Evolutionary conservation across 768 basidiomycete species (phyloP), one percentile per base, ranked within the genome.

Genomic region (Podaxis rugospora): DNA sequence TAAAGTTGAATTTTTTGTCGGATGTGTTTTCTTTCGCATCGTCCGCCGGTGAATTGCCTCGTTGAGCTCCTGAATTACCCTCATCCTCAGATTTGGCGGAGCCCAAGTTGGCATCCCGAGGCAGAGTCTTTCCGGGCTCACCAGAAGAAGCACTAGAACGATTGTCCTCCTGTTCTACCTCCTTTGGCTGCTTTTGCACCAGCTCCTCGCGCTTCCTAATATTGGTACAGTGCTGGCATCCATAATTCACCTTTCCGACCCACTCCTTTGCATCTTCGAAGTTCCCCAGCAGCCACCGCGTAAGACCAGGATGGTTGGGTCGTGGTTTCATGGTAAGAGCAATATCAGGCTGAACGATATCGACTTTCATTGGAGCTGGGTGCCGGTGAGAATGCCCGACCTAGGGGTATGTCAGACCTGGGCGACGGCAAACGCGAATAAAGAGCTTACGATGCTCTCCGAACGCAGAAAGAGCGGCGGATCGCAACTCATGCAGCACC

Each of bases 351-450:
- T 53, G 65, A 11, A 69, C 35, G 0, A 76, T 60, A 2, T 71
- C 65, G 52, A 88, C 65, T 18, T 74, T 50, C 79, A 83, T 83
- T 6, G 44, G 52, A 2, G 71, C 66, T 0, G 83, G 78, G 63
- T 90, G 88, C n/a, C 88, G 80, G 62, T 85, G 83, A 44, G 79
- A 80, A 68, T 90, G 88, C 0, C 83, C 83, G 36, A 81, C 71
- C 88, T 89, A 66, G n/a, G n/a, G 25, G 42, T 11, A 7, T 10
- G 1, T 42, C 11, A 52, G 28, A 2, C 6, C 53, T 54, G 36
- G 10, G 18, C 9, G 1, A 14, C 14, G 13, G 5, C 6, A 51
- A 32, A 10, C 18, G 16, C 11, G 25, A 21, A 18, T 23, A 2
- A 21, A 42, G 62, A 5, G 36, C 82, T 56, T 65, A 85, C 88